A percentile compares a stretch with the other conserved stretches of the same genome.
Evolutionary conservation across 108 stramenopile genomes (phyloP).

Genomic region (Pseudonitzschia multistriata): DNA sequence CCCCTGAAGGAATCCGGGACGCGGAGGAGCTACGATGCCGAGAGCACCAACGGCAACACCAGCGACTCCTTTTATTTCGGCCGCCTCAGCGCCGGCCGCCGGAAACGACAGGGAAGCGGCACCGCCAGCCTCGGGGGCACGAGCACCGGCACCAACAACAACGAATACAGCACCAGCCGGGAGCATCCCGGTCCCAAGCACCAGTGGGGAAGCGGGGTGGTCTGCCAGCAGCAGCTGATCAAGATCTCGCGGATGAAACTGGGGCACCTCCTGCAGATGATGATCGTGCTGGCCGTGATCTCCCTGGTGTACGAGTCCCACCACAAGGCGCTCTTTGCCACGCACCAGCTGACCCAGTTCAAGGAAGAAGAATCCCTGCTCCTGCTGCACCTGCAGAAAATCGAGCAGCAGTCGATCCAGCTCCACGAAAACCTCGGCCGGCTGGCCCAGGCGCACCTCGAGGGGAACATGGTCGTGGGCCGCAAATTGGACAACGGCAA

Average conservation of each 20-base stretch:
- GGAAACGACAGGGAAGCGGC: constrained; percentile 2
- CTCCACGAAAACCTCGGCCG: constrained; percentile 43
- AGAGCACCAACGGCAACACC: not conserved
- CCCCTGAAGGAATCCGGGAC: constrained; percentile 5
- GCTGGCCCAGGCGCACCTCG: constrained; percentile 17
- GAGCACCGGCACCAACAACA: not conserved
- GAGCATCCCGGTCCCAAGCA: not conserved
- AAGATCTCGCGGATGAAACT: constrained; percentile 30
- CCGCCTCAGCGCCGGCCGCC: constrained; percentile 11
- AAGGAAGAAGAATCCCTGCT: constrained; percentile 47
- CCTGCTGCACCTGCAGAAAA: constrained; percentile 40
- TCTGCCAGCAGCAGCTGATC: constrained; percentile 13
- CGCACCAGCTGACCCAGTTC: constrained; percentile 35
- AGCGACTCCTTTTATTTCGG: constrained; percentile 12
- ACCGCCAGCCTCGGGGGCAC: constrained; percentile 1
- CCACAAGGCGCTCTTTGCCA: constrained; percentile 36
- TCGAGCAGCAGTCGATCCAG: constrained; percentile 48
- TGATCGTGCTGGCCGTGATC: constrained; percentile 37
- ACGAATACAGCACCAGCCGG: not conserved
- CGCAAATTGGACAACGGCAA: not conserved
- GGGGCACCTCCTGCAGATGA: constrained; percentile 34
- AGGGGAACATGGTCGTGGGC: not conserved
- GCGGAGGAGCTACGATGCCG: not conserved
- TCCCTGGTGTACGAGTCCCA: constrained; percentile 45
- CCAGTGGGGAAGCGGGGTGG: not conserved